These are phyloP conservation scores for Pseudogymnoascus sp. DNA, from an alignment of 2,329 filamentous ascomycete species.

Conservation along the genomic window DNA sequence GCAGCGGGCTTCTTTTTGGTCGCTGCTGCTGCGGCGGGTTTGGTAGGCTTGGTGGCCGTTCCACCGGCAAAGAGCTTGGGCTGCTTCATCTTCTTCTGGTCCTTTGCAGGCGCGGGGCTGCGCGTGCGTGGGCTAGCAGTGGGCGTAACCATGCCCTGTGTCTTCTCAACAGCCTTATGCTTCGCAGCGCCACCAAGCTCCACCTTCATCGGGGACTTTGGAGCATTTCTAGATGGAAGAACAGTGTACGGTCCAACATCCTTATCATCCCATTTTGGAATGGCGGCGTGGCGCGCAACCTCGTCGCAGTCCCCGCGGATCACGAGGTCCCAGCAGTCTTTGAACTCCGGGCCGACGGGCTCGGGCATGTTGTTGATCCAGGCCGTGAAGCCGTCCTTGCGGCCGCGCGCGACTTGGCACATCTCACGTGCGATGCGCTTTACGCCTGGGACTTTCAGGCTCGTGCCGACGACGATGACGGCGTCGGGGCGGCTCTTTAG, in stretches of 20 bases:
- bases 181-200: conserved; percentile 28
- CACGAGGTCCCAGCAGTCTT: conserved; percentile 87
- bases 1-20: conserved; percentile 18
- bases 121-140: conserved; percentile 45
- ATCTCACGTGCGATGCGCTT: conserved; percentile 83
- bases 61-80: conserved; percentile 34
- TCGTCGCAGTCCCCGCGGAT: conserved; percentile 82
- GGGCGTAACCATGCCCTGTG: conserved; percentile 48
- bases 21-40: conserved; percentile 11
- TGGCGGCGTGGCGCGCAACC: conserved; percentile 63
- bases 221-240: conserved; percentile 34
- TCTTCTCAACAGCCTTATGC: conserved; percentile 33
- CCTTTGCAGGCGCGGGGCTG: conserved; percentile 24
- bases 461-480: conserved; percentile 90
- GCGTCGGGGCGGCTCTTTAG: conserved; percentile 80
- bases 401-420: conserved; percentile 75
- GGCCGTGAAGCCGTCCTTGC: conserved; percentile 75
- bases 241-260: conserved; percentile 42
- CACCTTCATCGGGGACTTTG: conserved; percentile 34
- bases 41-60: conserved; percentile 9
- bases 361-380: conserved; percentile 92
- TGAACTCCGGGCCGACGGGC: conserved; percentile 74
- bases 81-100: conserved; percentile 39
- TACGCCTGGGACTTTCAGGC: conserved; percentile 88
- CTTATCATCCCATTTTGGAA: conserved; percentile 52